A percentile compares a stretch with the other conserved stretches of the same genome.
Conservation (phyloP, 106 monocot genomes). For the Dendrobium officinale region DNA sequence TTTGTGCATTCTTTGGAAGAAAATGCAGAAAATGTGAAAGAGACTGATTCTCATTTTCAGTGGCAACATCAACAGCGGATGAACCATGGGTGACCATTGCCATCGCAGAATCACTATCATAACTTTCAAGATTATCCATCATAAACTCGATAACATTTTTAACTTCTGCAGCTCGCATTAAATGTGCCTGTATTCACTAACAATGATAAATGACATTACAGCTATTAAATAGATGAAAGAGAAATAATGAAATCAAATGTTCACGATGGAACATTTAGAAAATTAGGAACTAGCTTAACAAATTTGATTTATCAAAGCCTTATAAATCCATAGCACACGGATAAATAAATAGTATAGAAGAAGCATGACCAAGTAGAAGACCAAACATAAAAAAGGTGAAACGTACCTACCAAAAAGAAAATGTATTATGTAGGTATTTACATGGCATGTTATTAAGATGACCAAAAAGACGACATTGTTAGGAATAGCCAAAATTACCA, state of each 20-base stretch:
- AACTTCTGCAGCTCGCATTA: constrained; percentile 87
- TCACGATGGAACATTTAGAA: background rate
- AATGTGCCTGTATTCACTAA: constrained; percentile 83
- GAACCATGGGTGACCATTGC: constrained; percentile 24
- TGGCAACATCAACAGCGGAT: constrained; percentile 26
- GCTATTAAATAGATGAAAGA: constrained; percentile 9
- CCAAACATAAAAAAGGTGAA: background rate
- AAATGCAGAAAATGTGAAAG: constrained; percentile 38
- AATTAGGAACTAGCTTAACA: background rate
- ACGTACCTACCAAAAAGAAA: background rate
- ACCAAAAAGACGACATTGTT: background rate
- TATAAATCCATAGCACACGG: background rate
- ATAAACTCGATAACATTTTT: constrained; percentile 87
- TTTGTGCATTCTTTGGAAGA: constrained; percentile 40
- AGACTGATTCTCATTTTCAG: constrained; percentile 37
- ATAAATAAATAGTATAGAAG: background rate
- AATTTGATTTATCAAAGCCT: background rate
- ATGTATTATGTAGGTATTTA: background rate
- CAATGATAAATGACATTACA: constrained; percentile 43
- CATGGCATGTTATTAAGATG: background rate
- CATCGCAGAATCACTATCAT: constrained; percentile 53
- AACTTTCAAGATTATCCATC: constrained; percentile 82
- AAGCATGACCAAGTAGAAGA: background rate
- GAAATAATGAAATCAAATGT: background rate
- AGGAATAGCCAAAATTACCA: background rate